Base-by-base conservation (phyloP, 1,284 basidiomycete species). In the Apiotrichum gamsii region DNA sequence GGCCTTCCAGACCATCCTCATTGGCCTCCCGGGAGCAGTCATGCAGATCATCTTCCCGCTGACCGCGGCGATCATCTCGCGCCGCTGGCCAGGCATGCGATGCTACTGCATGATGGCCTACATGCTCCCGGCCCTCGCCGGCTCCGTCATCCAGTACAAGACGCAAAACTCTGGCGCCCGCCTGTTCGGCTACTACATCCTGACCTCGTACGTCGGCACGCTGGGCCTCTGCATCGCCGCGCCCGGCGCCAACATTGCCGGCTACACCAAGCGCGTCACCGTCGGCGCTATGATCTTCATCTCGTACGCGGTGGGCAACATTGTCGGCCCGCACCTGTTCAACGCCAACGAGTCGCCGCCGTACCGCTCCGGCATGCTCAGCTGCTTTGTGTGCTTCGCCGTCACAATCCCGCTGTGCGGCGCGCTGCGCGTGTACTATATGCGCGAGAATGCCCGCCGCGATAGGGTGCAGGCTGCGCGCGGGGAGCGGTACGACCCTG, bases 111-210 rank as follows among this genome's bases (percentile, higher is more conserved):
- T 62, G 42, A 59, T 58, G 48, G 47, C 44, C 6, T 51, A 61
- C 54, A 58, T 64, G 51, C 32, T 60, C 2, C 59, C 59, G 3
- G 33, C 45, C 30, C 36, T 58, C 39, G 40, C 52, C 43, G 59
- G 57, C 14, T 53, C 51, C 14, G 49, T 61, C 25, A 56, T 61
- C 20, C 59, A 61, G 35, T 61, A 58, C 34, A 16, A 57, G 52
- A 3, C 45, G 54, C 16, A 20, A 50, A 3, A 39, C 33, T 21
- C 47, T 55, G 19, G 38, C 47, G 4, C n/a, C 11, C 25, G 42
- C 54, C 47, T 65, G 29, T 62, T 60, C 38, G 61, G 61, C 1
- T 65, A 63, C 52, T 65, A 65, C 54, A 62, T 63, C 42, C 45
- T 65, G 16, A 53, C 49, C 4, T 58, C 60, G n/a, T 65, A 62